These are phyloP conservation scores for Populus deltoides DNA, from an alignment of 345 rosid genomes.

Conservation along the genomic window DNA sequence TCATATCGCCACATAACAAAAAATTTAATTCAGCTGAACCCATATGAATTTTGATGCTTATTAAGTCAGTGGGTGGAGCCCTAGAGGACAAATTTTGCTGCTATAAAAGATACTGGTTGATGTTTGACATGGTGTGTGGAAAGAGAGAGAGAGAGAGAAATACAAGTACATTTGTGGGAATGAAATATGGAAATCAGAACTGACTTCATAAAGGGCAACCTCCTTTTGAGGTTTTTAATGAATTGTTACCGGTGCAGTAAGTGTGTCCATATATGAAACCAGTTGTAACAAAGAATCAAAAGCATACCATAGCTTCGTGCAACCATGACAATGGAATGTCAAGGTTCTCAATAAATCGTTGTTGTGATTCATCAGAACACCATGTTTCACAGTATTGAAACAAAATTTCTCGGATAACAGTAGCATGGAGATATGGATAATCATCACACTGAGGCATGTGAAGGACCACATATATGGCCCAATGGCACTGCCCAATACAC, in stretches of 20 bases:
- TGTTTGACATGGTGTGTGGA: not conserved
- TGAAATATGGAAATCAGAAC: not conserved
- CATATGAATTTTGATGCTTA: too few relatives aligned
- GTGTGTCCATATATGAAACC: not conserved
- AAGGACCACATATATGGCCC: slow-evolving; percentile 95
- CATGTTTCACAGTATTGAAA: slow-evolving; percentile 88
- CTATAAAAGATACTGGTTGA: not conserved
- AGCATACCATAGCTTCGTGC: slow-evolving; percentile 88
- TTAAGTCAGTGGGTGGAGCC: too few relatives aligned
- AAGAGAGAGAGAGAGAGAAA: not conserved
- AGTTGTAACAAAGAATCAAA: slow-evolving; percentile 7
- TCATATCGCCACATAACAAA: not conserved
- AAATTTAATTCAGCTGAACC: not conserved
- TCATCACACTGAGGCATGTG: slow-evolving; percentile 70
- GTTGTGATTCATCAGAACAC: slow-evolving; percentile 73
- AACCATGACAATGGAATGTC: slow-evolving; percentile 80
- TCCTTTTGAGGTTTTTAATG: not conserved
- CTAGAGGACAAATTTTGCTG: not conserved
- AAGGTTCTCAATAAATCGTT: slow-evolving; percentile 65
- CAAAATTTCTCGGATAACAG: slow-evolving; percentile 73
- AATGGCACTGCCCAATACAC: slow-evolving; percentile 74
- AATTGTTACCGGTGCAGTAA: not conserved
- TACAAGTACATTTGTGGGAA: not conserved
- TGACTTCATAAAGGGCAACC: not conserved
- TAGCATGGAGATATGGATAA: slow-evolving; percentile 75